Conservation (phyloP, 148 eudicot species). For the Suaeda aralocaspica region DNA sequence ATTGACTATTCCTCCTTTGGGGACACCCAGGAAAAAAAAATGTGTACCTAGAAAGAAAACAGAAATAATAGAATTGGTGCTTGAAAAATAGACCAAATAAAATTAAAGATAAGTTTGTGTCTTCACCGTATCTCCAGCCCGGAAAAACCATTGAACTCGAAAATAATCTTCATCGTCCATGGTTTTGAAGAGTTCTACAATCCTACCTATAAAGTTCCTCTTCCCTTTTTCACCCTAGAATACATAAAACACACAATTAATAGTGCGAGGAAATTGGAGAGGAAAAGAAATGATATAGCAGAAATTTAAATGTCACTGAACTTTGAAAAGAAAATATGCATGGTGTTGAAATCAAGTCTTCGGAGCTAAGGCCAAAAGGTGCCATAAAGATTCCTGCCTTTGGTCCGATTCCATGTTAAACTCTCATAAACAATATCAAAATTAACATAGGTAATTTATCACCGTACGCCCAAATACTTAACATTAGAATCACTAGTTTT, state of each 20-base stretch:
- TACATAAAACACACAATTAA: not conserved
- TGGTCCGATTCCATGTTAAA: too few relatives aligned
- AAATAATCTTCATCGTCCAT: slow-evolving; percentile 37
- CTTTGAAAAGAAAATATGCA: too few relatives aligned
- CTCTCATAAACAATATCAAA: too few relatives aligned
- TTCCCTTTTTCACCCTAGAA: slow-evolving; percentile 28
- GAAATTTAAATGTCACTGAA: too few relatives aligned
- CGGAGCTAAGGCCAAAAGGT: too few relatives aligned
- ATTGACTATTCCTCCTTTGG: not conserved
- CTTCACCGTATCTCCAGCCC: slow-evolving; percentile 42
- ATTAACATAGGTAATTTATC: too few relatives aligned
- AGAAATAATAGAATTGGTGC: not conserved
- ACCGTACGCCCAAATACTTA: too few relatives aligned
- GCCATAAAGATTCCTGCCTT: too few relatives aligned
- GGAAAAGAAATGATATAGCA: too few relatives aligned
- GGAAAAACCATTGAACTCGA: slow-evolving; percentile 42
- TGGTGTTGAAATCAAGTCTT: too few relatives aligned
- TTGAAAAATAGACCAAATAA: not conserved
- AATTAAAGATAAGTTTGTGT: not conserved
- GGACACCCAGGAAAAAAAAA: not conserved
- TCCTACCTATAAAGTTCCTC: slow-evolving; percentile 37
- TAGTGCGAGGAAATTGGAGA: too few relatives aligned
- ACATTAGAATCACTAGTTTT: too few relatives aligned
- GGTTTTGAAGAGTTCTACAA: slow-evolving; percentile 40
- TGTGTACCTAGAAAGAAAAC: not conserved